phyloP scores from a whole-genome alignment of 2,329 filamentous ascomycete species.

The Sordariomycetes sp. region DNA sequence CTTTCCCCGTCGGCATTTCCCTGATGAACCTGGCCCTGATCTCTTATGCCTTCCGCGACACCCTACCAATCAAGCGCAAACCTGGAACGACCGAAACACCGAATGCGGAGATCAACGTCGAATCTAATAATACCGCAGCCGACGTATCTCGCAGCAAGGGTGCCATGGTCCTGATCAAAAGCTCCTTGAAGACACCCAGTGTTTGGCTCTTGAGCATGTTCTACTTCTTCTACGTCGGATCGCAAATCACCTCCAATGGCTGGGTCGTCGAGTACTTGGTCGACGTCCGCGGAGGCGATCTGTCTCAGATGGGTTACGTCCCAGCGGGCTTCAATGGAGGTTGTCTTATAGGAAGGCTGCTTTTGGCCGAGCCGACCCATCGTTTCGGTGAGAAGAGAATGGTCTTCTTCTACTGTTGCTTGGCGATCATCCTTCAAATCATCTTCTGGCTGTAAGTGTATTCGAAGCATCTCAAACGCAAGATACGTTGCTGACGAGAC shows the following conservation, averaged over 20 bases:
- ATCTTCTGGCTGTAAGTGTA: conserved; percentile 48
- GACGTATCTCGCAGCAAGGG: conserved; percentile 13
- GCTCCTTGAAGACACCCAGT: conserved; percentile 30
- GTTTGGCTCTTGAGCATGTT: conserved; percentile 53
- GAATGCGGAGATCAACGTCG: conserved; percentile 2
- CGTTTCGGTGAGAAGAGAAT: conserved; percentile 49
- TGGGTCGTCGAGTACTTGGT: conserved; percentile 60
- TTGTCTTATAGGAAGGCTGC: conserved; percentile 42
- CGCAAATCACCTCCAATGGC: conserved; percentile 43
- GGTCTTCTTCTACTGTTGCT: conserved; percentile 41
- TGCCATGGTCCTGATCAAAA: conserved; percentile 32
- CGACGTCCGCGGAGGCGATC: conserved; percentile 44
- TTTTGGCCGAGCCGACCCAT: conserved; percentile 51
- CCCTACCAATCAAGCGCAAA: conserved; percentile 19
- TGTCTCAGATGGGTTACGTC: conserved; percentile 52
- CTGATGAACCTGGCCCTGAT: conserved; percentile 39
- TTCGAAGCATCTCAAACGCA: not conserved
- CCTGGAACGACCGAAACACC: not conserved
- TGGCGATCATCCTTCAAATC: conserved; percentile 45
- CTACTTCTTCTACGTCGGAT: conserved; percentile 56
- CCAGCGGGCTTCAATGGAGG: conserved; percentile 52
- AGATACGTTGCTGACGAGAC: not conserved
- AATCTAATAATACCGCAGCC: too few relatives aligned
- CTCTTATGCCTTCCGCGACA: conserved; percentile 38
- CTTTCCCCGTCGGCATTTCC: conserved; percentile 42